Evolutionary conservation across 768 basidiomycete genomes (phyloP).

Genomic region (Scleroderma citrinum): DNA sequence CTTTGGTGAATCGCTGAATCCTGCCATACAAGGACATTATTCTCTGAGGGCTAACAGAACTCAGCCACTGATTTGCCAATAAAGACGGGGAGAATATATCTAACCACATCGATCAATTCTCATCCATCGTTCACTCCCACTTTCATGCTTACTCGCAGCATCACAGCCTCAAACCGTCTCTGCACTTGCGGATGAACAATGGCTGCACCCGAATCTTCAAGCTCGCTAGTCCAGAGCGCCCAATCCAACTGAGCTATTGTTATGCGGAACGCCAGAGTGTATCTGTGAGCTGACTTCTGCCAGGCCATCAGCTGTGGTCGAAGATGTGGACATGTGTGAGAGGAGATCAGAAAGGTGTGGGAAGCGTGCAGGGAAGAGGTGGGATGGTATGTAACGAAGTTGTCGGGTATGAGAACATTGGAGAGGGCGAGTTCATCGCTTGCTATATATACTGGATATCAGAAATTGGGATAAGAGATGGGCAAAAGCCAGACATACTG

Average conservation of each 20-base stretch:
- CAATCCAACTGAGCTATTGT: conserved; percentile 82
- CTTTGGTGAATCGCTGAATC: neutral
- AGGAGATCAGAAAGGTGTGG: conserved; percentile 82
- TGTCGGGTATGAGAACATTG: conserved; percentile 70
- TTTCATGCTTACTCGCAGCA: conserved; percentile 65
- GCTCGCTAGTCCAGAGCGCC: conserved; percentile 74
- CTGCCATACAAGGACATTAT: conserved; percentile 73
- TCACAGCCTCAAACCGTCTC: conserved; percentile 70
- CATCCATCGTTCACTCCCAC: conserved; percentile 66
- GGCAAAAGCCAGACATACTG: conserved; percentile 7
- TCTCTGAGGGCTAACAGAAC: conserved; percentile 77
- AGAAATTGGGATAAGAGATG: neutral
- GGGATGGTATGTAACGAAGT: conserved; percentile 59
- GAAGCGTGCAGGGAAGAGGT: conserved; percentile 65
- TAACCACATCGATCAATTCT: conserved; percentile 43
- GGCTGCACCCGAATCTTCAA: conserved; percentile 67
- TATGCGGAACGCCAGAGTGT: conserved; percentile 70
- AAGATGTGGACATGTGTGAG: conserved; percentile 40
- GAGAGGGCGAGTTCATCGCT: conserved; percentile 55
- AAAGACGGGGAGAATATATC: too few species aligned
- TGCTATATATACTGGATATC: conserved; percentile 6
- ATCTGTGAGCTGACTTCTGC: conserved; percentile 40
- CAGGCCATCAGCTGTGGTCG: conserved; percentile 16
- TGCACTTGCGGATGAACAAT: conserved; percentile 83
- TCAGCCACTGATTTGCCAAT: conserved; percentile 49